Base-by-base conservation (phyloP, 1,139 yeast genomes). In the Yamadazyma diospyri region DNA sequence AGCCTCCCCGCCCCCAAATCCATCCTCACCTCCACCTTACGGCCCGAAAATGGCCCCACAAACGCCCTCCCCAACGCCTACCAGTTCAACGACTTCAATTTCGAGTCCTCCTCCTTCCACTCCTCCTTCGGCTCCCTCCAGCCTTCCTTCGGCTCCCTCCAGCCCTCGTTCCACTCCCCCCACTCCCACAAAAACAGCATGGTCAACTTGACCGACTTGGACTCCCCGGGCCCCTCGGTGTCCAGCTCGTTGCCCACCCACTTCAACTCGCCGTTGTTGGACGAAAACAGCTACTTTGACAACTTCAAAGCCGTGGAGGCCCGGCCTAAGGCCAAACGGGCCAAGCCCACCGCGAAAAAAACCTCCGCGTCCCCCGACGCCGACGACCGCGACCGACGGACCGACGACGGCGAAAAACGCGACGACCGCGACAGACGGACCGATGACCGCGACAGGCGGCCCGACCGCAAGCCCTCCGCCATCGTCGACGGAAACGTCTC, bases 171-270 rank as follows among this genome's bases (percentile, higher is more conserved):
- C n/a, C n/a, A n/a, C n/a, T 34, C 24, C n/a, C 13, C 23, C 7
- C 45, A 40, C 33, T 42, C 46, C 12, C 46, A 45, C 33, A 41
- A 41, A 18, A 41, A 37, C 25, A 40, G 46, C 28, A 34, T 43
- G 6, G 35, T 41, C 2, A 45, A 43, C 23, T 20, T 43, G n/a
- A 37, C 22, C 23, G 34, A 31, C n/a, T 23, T 20, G 16, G 26
- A 23, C 12, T 26, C 26, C 9, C 32, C 38, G 6, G 15, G 10
- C 7, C 15, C 26, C 13, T 7, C 27, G n/a, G 14, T 16, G 10
- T 39, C 46, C 9, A 27, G 34, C 10, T 41, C 47, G 8, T 33
- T 42, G 23, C 43, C 46, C 7, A 43, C 43, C 5, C 33, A 34
- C 27, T 32, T 36, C 28, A 35, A 41, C 19, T 43, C 47, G 11